Evolutionary conservation across 306 rosid genomes (phyloP).

Genomic region (Prunus mira): DNA sequence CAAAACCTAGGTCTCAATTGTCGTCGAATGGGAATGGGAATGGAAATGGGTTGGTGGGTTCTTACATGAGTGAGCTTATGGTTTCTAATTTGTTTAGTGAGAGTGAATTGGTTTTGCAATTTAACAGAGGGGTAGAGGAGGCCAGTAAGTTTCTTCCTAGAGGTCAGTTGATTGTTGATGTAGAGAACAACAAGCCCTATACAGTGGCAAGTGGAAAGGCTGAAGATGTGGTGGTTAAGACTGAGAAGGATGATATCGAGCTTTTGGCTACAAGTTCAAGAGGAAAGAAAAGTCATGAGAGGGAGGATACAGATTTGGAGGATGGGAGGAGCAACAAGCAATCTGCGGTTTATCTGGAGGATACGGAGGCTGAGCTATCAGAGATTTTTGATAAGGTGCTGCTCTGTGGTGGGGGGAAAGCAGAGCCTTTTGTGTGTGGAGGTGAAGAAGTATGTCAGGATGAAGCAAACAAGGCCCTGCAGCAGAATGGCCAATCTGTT

Average conservation of each 20-base stretch:
- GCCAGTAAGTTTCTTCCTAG: slow-evolving; percentile 62
- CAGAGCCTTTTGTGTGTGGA: neutral
- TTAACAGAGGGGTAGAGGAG: slow-evolving; percentile 62
- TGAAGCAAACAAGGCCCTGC: slow-evolving; percentile 21
- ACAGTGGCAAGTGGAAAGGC: slow-evolving; percentile 17
- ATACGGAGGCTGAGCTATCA: slow-evolving; percentile 35
- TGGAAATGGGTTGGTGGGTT: slow-evolving; percentile 24
- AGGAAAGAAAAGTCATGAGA: slow-evolving; percentile 46
- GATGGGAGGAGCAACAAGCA: slow-evolving; percentile 61
- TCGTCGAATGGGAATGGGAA: slow-evolving; percentile 20
- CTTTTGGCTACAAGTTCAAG: slow-evolving; percentile 19
- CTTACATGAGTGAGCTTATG: slow-evolving; percentile 27
- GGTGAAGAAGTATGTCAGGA: slow-evolving; percentile 14
- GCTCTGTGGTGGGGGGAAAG: slow-evolving; percentile 21
- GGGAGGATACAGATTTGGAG: slow-evolving; percentile 44
- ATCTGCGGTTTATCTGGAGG: slow-evolving; percentile 32
- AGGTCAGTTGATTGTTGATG: slow-evolving; percentile 31
- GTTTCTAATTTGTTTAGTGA: slow-evolving; percentile 27
- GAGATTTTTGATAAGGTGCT: slow-evolving; percentile 55
- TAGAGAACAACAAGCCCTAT: slow-evolving; percentile 23
- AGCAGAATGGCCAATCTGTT: slow-evolving; percentile 29
- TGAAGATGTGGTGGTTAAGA: slow-evolving; percentile 20
- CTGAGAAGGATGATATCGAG: slow-evolving; percentile 36
- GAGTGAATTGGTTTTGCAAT: slow-evolving; percentile 51
- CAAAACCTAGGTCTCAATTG: slow-evolving; percentile 20